Percentiles rank a stretch among this genome's conserved stretches.
Evolutionary conservation across 176 grass and related monocot genomes (phyloP).

Genomic region (Aegilops speltoides): DNA sequence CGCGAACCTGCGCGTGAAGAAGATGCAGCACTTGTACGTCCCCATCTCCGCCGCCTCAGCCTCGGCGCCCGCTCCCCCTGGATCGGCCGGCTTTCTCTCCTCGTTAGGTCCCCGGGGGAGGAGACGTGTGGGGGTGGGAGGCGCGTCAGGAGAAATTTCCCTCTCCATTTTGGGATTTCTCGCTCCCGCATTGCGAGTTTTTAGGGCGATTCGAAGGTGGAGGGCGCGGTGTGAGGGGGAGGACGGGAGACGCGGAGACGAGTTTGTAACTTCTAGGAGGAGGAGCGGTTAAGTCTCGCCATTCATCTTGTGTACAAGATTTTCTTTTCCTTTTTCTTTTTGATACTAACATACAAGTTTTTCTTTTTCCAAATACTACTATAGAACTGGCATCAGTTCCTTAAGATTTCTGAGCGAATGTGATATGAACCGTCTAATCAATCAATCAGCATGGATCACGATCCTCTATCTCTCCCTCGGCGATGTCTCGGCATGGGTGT

Average conservation of each 20-base stretch:
- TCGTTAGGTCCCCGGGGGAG: constrained; percentile 26
- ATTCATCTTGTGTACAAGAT: no score
- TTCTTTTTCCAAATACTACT: no score
- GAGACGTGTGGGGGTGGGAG: constrained; percentile 30
- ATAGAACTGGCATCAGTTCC: no score
- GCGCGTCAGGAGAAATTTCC: not conserved
- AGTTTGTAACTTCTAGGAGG: no score
- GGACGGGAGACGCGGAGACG: not conserved
- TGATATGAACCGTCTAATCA: no score
- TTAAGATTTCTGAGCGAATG: no score
- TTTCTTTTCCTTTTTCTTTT: no score
- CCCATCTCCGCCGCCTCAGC: constrained; percentile 38
- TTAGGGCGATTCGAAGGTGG: constrained; percentile 23
- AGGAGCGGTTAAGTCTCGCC: no score
- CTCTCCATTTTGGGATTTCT: constrained; percentile 33
- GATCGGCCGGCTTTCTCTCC: not conserved
- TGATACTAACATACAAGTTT: no score
- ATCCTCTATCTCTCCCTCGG: no score
- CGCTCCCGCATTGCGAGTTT: constrained; percentile 29
- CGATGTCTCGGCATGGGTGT: no score
- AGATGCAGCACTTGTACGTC: constrained; percentile 79
- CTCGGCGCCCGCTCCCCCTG: constrained; percentile 18
- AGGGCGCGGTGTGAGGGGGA: not conserved
- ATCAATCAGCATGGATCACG: no score
- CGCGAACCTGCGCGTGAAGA: constrained; percentile 79